A percentile compares a stretch with the other conserved stretches of the same genome.
phyloP scores from a whole-genome alignment of 116 monocot genomes.

The Phalaenopsis hybrid region DNA sequence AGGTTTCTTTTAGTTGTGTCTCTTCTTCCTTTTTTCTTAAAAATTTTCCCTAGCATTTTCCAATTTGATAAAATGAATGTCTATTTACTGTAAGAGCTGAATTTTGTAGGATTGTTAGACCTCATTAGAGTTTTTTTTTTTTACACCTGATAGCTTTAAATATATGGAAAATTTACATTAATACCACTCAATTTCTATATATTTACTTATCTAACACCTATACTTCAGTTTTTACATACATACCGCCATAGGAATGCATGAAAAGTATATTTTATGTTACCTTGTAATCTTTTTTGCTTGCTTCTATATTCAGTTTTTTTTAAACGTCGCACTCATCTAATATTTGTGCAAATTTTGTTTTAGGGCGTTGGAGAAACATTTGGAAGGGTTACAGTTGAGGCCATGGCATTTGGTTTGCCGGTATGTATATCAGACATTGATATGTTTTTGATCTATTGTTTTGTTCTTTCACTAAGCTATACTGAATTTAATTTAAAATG shows the following conservation, averaged over 20 bases:
- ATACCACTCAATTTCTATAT: no score
- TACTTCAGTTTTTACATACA: no score
- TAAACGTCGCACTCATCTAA: neutral
- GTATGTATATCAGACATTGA: slow-evolving; percentile 23
- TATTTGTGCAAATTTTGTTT: slow-evolving; percentile 6
- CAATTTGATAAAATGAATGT: no score
- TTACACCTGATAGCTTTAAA: no score
- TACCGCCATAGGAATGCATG: no score
- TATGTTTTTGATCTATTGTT: neutral
- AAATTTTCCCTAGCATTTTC: no score
- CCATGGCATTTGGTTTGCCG: slow-evolving; percentile 92
- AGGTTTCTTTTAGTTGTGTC: neutral
- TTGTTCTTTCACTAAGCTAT: neutral
- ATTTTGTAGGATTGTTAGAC: no score
- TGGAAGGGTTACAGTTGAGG: slow-evolving; percentile 90
- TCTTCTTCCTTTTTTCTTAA: no score
- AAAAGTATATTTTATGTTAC: neutral
- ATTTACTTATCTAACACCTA: no score
- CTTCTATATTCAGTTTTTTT: neutral
- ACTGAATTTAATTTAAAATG: neutral
- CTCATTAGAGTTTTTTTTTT: no score
- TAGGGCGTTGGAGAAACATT: slow-evolving; percentile 97
- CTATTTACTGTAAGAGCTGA: no score
- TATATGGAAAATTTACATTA: no score
- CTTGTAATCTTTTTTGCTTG: neutral